phyloP scores from a whole-genome alignment of 176 grass and related monocot genomes.

The Elaeis guineensis region DNA sequence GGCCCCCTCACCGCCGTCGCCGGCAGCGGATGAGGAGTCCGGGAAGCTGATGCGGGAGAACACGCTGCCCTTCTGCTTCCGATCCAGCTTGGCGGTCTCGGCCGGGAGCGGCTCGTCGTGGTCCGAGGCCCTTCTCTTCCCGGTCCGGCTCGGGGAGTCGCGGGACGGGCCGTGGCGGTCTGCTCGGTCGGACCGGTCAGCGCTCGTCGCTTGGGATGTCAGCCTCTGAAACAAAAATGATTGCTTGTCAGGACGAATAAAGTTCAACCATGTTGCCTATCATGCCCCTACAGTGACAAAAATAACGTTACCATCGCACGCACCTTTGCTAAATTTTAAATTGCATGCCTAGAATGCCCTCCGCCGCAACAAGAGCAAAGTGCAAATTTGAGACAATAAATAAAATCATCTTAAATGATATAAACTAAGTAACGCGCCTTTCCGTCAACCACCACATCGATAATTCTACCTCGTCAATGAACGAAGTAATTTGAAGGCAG shows the following conservation, averaged over 20 bases:
- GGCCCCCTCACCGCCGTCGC: constrained; percentile 10
- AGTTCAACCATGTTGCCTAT: not conserved
- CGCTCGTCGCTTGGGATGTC: not conserved
- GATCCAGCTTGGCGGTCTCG: constrained; percentile 17
- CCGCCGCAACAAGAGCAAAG: no score
- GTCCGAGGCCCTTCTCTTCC: constrained; percentile 60
- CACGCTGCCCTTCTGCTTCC: constrained; percentile 74
- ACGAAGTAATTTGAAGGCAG: no score
- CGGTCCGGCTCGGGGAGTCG: constrained; percentile 39
- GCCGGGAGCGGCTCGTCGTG: constrained; percentile 37
- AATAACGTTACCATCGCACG: not conserved
- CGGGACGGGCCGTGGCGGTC: constrained; percentile 27
- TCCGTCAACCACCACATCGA: no score
- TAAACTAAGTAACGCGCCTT: no score
- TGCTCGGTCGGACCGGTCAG: constrained; percentile 40
- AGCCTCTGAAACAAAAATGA: constrained; percentile 31
- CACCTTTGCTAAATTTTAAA: no score
- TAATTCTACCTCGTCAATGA: no score
- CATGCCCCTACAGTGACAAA: no score
- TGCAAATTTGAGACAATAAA: no score
- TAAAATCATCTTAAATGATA: no score
- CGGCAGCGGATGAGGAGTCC: constrained; percentile 3
- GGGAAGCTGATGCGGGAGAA: constrained; percentile 98
- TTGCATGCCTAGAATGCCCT: no score
- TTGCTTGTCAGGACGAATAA: not conserved